These are phyloP conservation scores for Beauveria rudraprayagi DNA, from an alignment of 2,329 filamentous ascomycete species.

Conservation along the genomic window DNA sequence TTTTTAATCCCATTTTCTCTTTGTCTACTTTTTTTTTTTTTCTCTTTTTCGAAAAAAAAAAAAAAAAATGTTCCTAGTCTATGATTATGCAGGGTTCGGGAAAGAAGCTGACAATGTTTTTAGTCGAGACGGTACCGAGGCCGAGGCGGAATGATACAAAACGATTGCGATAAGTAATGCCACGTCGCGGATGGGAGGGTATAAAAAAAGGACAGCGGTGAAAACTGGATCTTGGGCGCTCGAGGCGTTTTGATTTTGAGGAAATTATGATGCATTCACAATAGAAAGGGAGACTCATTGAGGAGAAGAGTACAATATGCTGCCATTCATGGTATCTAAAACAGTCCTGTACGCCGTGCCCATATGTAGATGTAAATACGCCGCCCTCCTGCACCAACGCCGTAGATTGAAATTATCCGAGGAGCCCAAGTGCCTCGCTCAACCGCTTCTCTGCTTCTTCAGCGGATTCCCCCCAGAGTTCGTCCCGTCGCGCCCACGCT, in stretches of 20 bases:
- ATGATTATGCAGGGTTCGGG: too few relatives aligned
- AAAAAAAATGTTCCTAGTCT: too few relatives aligned
- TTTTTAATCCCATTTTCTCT: too few relatives aligned
- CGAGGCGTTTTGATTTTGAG: slow-evolving; percentile 1
- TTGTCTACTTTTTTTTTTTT: too few relatives aligned
- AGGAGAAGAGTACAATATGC: slow-evolving; percentile 7
- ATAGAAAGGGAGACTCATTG: background rate
- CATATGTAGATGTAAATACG: background rate
- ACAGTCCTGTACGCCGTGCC: background rate
- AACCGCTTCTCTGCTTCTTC: slow-evolving; percentile 40
- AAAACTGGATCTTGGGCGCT: background rate
- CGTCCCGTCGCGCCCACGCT: slow-evolving; percentile 44
- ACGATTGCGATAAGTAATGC: background rate
- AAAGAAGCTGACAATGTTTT: background rate
- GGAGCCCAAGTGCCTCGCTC: background rate
- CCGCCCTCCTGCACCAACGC: background rate
- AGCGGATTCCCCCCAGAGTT: slow-evolving; percentile 36
- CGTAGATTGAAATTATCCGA: background rate
- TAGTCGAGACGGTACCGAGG: slow-evolving; percentile 42
- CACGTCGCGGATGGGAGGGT: background rate
- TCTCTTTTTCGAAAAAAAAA: too few relatives aligned
- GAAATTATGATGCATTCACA: background rate
- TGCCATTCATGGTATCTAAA: slow-evolving; percentile 24
- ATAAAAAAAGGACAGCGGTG: background rate
- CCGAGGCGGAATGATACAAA: slow-evolving; percentile 26